Conservation (phyloP, 164 flowering plant genomes). For the Protea cynaroides region DNA sequence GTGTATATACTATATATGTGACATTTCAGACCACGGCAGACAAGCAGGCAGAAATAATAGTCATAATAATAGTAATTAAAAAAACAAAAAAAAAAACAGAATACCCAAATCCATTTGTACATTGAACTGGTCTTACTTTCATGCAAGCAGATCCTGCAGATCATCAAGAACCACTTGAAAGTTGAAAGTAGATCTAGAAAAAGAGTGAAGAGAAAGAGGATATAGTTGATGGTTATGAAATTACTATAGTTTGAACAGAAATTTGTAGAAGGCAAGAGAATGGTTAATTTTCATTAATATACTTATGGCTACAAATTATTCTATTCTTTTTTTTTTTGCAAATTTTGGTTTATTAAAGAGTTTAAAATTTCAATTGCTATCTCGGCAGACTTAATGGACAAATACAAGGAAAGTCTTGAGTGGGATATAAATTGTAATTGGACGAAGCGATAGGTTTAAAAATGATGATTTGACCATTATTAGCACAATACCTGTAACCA, state of each 20-base stretch:
- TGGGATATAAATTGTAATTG: background rate
- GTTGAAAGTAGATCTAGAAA: background rate
- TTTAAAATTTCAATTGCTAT: background rate
- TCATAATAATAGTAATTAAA: too few relatives aligned
- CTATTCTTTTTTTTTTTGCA: background rate
- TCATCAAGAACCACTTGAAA: background rate
- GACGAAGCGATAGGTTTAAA: background rate
- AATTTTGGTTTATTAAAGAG: background rate
- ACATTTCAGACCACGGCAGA: too few relatives aligned
- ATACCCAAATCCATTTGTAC: background rate
- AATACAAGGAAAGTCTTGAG: background rate
- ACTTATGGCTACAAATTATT: background rate
- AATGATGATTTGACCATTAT: background rate
- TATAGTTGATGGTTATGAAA: background rate
- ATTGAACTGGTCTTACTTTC: background rate
- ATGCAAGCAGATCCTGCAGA: background rate
- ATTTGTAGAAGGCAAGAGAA: background rate
- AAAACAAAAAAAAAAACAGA: background rate
- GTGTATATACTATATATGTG: too few relatives aligned
- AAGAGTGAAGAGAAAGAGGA: background rate
- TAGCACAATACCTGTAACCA: slow-evolving; percentile 65
- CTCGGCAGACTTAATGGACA: background rate
- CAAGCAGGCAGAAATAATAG: too few relatives aligned
- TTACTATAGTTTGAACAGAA: background rate
- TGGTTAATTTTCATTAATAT: background rate